phyloP scores from a whole-genome alignment of 345 rosid genomes.

The Microcos paniculata region DNA sequence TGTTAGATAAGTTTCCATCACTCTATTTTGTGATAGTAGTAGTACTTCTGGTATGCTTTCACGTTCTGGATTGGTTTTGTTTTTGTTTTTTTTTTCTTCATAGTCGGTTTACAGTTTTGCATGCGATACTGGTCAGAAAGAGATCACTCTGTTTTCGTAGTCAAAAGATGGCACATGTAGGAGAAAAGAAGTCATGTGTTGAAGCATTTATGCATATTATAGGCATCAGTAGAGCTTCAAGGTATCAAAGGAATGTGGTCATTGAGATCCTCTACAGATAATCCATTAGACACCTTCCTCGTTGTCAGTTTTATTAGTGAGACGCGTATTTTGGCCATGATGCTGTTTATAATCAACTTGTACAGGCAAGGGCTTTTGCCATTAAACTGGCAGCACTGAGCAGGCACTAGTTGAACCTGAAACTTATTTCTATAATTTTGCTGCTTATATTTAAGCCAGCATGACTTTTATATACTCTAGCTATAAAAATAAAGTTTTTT shows the following conservation, averaged over 20 bases:
- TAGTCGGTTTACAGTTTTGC: too few species aligned
- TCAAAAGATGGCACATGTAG: too few species aligned
- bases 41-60: too few species aligned
- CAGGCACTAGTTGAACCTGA: not conserved
- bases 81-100: too few species aligned
- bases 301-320: constrained; percentile 95
- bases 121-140: too few species aligned
- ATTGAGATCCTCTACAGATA: constrained; percentile 78
- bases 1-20: too few species aligned
- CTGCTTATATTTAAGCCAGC: not conserved
- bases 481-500: not conserved
- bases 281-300: constrained; percentile 85
- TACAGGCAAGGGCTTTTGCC: constrained; percentile 53
- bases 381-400: not conserved
- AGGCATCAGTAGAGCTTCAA: constrained; percentile 98
- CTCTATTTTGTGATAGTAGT: too few species aligned
- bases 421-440: not conserved
- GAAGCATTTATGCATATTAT: constrained; percentile 20
- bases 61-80: too few species aligned
- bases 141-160: too few species aligned
- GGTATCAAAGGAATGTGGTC: constrained; percentile 99
- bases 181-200: too few species aligned
- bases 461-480: not conserved
- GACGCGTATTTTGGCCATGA: constrained; percentile 89
- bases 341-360: constrained; percentile 87